Evolutionary conservation across 345 rosid genomes (phyloP).

Genomic region (Linum trigynum): DNA sequence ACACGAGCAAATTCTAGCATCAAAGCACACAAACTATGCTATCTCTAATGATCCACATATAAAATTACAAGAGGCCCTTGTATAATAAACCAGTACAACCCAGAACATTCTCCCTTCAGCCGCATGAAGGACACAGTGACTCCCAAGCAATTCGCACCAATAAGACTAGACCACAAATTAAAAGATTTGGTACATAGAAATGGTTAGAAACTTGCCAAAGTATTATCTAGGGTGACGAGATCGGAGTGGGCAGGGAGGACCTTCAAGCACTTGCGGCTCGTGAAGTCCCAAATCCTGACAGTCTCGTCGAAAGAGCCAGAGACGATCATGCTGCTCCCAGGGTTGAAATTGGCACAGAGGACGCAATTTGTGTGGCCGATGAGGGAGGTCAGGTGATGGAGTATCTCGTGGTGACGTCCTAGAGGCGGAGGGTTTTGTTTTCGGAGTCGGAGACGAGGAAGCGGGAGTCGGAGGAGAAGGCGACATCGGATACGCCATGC

Average conservation of each 20-base stretch:
- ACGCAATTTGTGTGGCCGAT: constrained; percentile 73
- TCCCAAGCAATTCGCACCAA: neutral
- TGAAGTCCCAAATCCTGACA: constrained; percentile 94
- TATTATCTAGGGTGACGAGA: constrained; percentile 67
- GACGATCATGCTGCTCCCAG: constrained; percentile 77
- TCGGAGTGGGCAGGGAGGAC: too few species aligned
- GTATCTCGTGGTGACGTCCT: constrained; percentile 77
- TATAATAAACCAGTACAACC: neutral
- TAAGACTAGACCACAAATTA: too few species aligned
- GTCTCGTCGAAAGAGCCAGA: constrained; percentile 95
- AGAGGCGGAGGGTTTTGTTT: constrained; percentile 81
- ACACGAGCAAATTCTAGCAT: too few species aligned
- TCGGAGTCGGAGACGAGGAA: constrained; percentile 89
- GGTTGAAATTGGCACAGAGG: constrained; percentile 80
- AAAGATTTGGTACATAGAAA: too few species aligned
- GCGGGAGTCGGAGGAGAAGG: constrained; percentile 82
- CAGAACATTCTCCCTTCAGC: too few species aligned
- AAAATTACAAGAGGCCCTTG: too few species aligned
- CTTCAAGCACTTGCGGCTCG: too few species aligned
- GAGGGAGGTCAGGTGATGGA: constrained; percentile 52
- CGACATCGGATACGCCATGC: constrained; percentile 71
- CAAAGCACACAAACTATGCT: too few species aligned
- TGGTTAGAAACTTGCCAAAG: constrained; percentile 63
- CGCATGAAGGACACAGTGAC: neutral
- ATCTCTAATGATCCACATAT: too few species aligned